phyloP scores from a whole-genome alignment of 257 asterid genomes.

The Schizonepeta tenuifolia region DNA sequence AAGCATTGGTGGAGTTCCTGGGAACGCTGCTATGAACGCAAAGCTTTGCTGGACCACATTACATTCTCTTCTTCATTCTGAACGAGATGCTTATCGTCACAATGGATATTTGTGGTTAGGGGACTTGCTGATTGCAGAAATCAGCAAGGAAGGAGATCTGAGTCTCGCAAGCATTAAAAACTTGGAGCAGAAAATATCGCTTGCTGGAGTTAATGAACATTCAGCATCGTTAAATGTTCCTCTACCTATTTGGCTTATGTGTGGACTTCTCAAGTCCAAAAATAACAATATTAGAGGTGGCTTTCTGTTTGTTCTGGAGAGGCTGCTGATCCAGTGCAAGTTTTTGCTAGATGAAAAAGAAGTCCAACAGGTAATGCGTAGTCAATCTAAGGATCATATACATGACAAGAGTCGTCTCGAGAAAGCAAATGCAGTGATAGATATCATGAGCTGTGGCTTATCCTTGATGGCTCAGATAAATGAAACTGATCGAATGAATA shows the following conservation, averaged over 20 bases:
- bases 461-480: constrained; percentile 94
- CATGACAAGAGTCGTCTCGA: constrained; percentile 74
- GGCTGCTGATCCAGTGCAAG: constrained; percentile 94
- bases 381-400: constrained; percentile 55
- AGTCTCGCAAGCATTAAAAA: constrained; percentile 71
- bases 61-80: constrained; percentile 98
- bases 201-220: constrained; percentile 83
- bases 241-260: constrained; percentile 91
- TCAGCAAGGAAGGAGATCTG: constrained; percentile 67
- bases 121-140: constrained; percentile 87
- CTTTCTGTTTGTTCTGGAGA: constrained; percentile 86
- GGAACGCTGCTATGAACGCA: constrained; percentile 58
- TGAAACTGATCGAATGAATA: constrained; percentile 96
- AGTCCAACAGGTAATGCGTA: constrained; percentile 60
- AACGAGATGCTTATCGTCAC: constrained; percentile 75
- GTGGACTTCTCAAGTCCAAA: constrained; percentile 92
- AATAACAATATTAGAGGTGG: constrained; percentile 81
- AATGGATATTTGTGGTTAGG: constrained; percentile 98
- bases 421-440: constrained; percentile 93
- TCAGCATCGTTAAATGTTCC: constrained; percentile 76
- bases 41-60: constrained; percentile 89
- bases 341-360: constrained; percentile 97
- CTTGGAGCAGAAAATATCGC: constrained; percentile 75
- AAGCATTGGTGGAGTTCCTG: constrained; percentile 58
- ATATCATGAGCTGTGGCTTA: constrained; percentile 89